Conservation (phyloP, 176 grass and related monocot genomes). For the Phyllostachys edulis region DNA sequence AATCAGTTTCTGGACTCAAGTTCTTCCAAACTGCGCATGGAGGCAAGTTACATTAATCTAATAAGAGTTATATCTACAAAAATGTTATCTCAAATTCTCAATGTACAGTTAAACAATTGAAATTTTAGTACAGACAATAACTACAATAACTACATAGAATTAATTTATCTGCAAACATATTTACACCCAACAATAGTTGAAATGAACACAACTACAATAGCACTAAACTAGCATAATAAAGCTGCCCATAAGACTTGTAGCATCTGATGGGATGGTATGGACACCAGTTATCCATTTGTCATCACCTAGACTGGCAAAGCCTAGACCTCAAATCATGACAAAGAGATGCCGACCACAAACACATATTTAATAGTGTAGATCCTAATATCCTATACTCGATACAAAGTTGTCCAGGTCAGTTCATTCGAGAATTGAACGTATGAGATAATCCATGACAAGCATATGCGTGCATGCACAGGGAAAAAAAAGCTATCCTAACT, state of each 20-base stretch:
- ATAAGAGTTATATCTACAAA: background rate
- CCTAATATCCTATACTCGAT: background rate
- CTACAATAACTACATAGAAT: background rate
- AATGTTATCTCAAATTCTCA: background rate
- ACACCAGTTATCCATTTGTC: background rate
- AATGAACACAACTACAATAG: background rate
- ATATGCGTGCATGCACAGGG: background rate
- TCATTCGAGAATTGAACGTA: background rate
- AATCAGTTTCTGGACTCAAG: background rate
- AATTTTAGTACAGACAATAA: background rate
- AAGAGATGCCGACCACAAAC: background rate
- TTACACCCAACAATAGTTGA: conserved; percentile 6
- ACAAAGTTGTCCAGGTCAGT: background rate
- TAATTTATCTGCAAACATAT: background rate
- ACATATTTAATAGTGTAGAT: background rate
- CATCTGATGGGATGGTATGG: background rate
- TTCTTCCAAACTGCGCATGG: background rate
- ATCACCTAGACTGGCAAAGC: background rate
- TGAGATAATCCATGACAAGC: conserved; percentile 1
- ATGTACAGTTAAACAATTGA: background rate
- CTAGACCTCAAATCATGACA: conserved; percentile 9
- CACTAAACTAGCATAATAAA: background rate
- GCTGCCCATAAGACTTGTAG: background rate
- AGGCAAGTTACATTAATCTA: background rate
- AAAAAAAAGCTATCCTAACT: conserved; percentile 8